Percentiles rank a stretch among this genome's conserved stretches.
Conservation (phyloP, 2,329 filamentous ascomycete genomes). For the Ceratocystis ficicola region DNA sequence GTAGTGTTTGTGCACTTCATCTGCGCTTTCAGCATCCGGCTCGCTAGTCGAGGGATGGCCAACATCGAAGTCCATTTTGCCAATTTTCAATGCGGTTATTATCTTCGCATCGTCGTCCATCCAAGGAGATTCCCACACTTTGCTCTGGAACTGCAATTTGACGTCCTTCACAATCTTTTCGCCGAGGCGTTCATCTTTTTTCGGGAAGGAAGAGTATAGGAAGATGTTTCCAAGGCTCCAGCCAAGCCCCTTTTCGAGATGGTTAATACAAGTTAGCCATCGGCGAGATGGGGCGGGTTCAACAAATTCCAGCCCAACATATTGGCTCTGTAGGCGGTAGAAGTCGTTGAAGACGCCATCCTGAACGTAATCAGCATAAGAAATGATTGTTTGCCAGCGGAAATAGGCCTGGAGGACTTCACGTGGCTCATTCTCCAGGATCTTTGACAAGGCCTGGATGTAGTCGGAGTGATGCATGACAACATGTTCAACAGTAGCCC, state of each 20-base stretch:
- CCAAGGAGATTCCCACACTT: slow-evolving; percentile 48
- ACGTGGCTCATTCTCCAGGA: slow-evolving; percentile 41
- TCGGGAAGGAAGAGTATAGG: slow-evolving; percentile 55
- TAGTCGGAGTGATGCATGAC: slow-evolving; percentile 51
- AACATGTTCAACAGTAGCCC: slow-evolving; percentile 34
- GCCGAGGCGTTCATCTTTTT: slow-evolving; percentile 43
- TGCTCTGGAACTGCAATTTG: slow-evolving; percentile 51
- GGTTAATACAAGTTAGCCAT: slow-evolving; percentile 52
- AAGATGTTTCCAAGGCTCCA: slow-evolving; percentile 62
- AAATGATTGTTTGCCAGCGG: slow-evolving; percentile 49
- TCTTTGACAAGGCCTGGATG: slow-evolving; percentile 43
- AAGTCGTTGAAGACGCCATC: slow-evolving; percentile 48
- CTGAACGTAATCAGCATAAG: slow-evolving; percentile 43
- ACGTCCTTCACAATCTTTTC: slow-evolving; percentile 58
- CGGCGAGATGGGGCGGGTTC: slow-evolving; percentile 44
- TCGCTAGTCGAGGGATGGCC: slow-evolving; percentile 46
- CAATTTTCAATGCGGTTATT: slow-evolving; percentile 50
- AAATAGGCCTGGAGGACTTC: slow-evolving; percentile 50
- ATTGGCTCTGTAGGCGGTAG: slow-evolving; percentile 45
- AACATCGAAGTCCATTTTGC: slow-evolving; percentile 56
- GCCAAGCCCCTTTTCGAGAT: slow-evolving; percentile 46
- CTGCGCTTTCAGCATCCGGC: slow-evolving; percentile 49
- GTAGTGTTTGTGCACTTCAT: slow-evolving; percentile 47
- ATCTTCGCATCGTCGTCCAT: slow-evolving; percentile 50
- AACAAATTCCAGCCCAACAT: slow-evolving; percentile 50